Conservation (phyloP, 202 grass and related monocot species). For the Brachypodium distachyon region DNA sequence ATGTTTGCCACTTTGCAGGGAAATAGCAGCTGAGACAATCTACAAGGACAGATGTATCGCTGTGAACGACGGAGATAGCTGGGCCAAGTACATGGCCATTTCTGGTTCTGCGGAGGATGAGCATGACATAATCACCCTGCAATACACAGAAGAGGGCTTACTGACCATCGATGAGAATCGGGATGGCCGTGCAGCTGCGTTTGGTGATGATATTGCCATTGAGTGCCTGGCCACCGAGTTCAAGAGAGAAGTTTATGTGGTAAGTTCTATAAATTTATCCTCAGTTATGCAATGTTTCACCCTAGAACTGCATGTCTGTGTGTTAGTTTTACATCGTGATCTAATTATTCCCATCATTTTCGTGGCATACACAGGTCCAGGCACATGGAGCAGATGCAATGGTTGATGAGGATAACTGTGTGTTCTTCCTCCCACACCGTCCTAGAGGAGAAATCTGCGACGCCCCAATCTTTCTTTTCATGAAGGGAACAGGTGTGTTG, state of each 20-base stretch:
- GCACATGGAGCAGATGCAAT: constrained; percentile 94
- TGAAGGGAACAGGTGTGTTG: constrained; percentile 88
- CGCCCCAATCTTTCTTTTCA: constrained; percentile 85
- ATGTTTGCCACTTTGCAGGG: constrained; percentile 31
- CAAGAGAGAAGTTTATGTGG: constrained; percentile 90
- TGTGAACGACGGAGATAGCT: constrained; percentile 64
- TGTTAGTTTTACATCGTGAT: not conserved
- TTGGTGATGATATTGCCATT: constrained; percentile 94
- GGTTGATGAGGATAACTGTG: constrained; percentile 96
- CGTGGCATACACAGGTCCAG: constrained; percentile 53
- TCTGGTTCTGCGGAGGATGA: constrained; percentile 85
- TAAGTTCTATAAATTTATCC: constrained; percentile 15
- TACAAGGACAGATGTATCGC: constrained; percentile 77
- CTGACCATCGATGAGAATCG: constrained; percentile 80
- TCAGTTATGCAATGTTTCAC: not conserved
- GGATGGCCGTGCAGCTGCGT: constrained; percentile 76
- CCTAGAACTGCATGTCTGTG: not conserved
- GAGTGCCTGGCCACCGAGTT: constrained; percentile 95
- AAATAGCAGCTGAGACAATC: constrained; percentile 78
- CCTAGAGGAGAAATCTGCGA: constrained; percentile 81
- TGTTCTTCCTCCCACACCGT: constrained; percentile 86
- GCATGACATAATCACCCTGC: constrained; percentile 87
- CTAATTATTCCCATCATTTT: constrained; percentile 8
- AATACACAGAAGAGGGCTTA: constrained; percentile 94
- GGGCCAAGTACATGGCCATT: constrained; percentile 96